Conservation (phyloP, 2,329 filamentous ascomycete species). For the Ophiostoma novo-ulmi region DNA sequence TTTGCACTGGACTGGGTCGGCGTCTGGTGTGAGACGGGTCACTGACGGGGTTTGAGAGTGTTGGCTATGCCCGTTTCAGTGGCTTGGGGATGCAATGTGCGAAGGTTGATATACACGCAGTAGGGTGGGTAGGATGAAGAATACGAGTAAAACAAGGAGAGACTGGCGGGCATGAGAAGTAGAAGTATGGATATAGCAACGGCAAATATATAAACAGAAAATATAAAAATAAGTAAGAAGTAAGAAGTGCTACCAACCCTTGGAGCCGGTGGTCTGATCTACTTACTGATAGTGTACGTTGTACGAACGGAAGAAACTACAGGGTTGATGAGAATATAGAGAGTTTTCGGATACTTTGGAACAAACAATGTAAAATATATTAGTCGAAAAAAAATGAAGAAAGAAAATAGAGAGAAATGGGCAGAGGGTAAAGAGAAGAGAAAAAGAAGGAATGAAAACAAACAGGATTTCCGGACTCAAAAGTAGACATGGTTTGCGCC, state of each 20-base stretch:
- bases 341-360: background rate
- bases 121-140: too few relatives aligned
- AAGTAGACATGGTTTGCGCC: background rate
- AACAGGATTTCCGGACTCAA: background rate
- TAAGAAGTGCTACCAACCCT: background rate
- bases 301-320: background rate
- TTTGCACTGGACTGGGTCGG: background rate
- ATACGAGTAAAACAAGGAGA: background rate
- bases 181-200: background rate
- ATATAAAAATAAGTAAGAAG: background rate
- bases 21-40: background rate
- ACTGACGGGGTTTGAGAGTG: background rate
- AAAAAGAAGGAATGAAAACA: background rate
- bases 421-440: background rate
- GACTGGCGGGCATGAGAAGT: background rate
- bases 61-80: background rate
- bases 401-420: background rate
- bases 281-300: background rate
- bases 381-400: background rate
- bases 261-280: background rate
- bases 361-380: too few relatives aligned
- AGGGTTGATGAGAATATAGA: background rate
- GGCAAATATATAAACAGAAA: background rate
- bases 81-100: background rate
- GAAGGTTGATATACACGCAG: too few relatives aligned